phyloP scores from a whole-genome alignment of 306 rosid genomes.

The Comarum palustre region DNA sequence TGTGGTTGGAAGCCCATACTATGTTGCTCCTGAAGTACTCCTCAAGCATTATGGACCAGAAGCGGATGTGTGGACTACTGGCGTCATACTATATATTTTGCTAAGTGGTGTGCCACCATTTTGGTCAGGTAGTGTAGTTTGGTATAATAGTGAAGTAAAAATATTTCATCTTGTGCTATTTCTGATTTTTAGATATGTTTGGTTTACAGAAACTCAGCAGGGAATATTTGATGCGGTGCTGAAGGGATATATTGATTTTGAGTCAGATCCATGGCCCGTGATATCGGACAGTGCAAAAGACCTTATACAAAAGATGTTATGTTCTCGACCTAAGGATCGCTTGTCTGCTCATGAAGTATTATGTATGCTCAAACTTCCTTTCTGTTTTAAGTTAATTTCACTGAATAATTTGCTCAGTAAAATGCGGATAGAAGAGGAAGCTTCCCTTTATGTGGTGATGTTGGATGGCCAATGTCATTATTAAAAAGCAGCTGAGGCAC shows the following conservation, averaged over 20 bases:
- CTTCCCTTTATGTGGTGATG: not conserved
- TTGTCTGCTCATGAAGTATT: constrained; percentile 86
- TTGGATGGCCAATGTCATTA: constrained; percentile 7
- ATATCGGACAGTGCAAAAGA: constrained; percentile 86
- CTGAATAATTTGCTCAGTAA: not conserved
- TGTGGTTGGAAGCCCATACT: constrained; percentile 95
- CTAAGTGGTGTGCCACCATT: constrained; percentile 95
- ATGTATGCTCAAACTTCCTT: constrained; percentile 54
- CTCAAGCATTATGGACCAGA: constrained; percentile 92
- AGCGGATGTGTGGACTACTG: constrained; percentile 96
- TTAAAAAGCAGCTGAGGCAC: not conserved
- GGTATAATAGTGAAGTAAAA: not conserved
- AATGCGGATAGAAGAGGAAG: constrained; percentile 15
- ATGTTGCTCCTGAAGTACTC: constrained; percentile 98
- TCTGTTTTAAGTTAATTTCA: constrained; percentile 6
- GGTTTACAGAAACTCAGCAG: constrained; percentile 85
- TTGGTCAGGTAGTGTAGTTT: constrained; percentile 71
- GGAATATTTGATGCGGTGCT: constrained; percentile 92
- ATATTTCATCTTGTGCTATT: constrained; percentile 24
- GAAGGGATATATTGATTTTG: constrained; percentile 92
- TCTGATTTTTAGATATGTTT: constrained; percentile 36
- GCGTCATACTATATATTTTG: constrained; percentile 82
- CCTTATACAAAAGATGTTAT: constrained; percentile 76
- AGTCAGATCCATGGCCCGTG: constrained; percentile 90
- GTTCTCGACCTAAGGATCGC: constrained; percentile 74